Evolutionary conservation across 192 early-diverging fungal species (phyloP).

Genomic region (Linnemannia schmuckeri): DNA sequence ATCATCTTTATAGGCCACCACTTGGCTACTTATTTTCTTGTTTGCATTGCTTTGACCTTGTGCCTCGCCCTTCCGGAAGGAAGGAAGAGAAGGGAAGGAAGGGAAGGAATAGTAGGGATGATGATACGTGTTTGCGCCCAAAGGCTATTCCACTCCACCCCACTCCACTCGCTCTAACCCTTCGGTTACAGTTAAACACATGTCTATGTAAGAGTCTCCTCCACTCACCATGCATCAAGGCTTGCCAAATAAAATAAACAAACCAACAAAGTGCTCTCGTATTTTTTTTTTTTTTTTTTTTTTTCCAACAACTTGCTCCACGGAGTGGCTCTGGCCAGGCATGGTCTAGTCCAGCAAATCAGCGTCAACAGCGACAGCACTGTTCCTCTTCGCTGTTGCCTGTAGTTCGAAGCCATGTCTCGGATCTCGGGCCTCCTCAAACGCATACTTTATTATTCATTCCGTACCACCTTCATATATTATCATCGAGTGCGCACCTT

Average conservation of each 20-base stretch:
- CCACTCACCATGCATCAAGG: constrained; percentile 1
- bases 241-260: not conserved
- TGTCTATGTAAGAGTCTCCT: not conserved
- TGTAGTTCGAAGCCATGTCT: not conserved
- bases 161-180: not conserved
- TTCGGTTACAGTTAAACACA: not conserved
- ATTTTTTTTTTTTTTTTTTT: not conserved
- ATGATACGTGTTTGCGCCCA: not conserved
- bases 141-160: not conserved
- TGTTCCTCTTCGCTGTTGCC: not conserved
- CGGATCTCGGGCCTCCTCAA: not conserved
- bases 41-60: not conserved
- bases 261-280: not conserved
- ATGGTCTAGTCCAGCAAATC: not conserved
- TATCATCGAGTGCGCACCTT: not conserved
- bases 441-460: not conserved
- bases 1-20: not conserved
- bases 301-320: not conserved
- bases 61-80: not conserved
- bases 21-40: not conserved
- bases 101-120: not conserved
- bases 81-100: not conserved
- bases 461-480: not conserved
- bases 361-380: constrained; percentile 3
- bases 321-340: constrained; percentile 4